Evolutionary conservation across 225 moss, liverwort and hornwort species (phyloP), one percentile per base, ranked within the genome.

Genomic region (Antitrichia curtipendula): DNA sequence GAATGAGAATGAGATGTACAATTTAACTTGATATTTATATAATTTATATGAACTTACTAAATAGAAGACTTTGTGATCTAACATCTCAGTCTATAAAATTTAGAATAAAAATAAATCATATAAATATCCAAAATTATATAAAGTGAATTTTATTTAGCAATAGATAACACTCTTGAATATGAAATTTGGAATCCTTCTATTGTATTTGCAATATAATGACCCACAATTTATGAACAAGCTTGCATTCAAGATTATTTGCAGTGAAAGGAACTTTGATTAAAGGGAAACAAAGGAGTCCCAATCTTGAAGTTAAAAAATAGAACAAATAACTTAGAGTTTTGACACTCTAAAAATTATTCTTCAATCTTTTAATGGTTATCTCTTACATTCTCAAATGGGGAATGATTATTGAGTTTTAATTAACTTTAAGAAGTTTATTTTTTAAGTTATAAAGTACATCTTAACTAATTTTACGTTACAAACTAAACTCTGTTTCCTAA

Each of bases 221-320:
- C 2, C 1, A 32, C 7, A 49, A 20, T 50, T 75, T 3, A 34
- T 21, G 5, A 0, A 0, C 2, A 50, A 50, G 3, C 1, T 50
- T 50, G 13, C 5, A 13, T 34, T 75, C 0, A 13, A 34, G 20
- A 21, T 1, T 50, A 8, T 32, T 32, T 50, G 0, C 13, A 50
- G 5, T 50, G 0, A 32, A 13, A 50, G 1, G 1, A 50, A 75
- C 1, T 8, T 34, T 52, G 3, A 75, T 52, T 8, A 13, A 49
- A 74, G 12, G 2, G 2, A 49, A 49, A 31, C 11, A 49, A 19
- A 19, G 12, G 31, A 2, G 0, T 2, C 4, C 1, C 0, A 31
- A 0, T 4, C 4, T 73, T 31, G 12, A 73, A 31, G 0, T 73
- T 73, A 7, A 31, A 29, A 4, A 45, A 28, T 29, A 10, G 1